Evolutionary conservation across 1,139 yeast species (phyloP).

Genomic region (Debaryomycetaceae sp.): DNA sequence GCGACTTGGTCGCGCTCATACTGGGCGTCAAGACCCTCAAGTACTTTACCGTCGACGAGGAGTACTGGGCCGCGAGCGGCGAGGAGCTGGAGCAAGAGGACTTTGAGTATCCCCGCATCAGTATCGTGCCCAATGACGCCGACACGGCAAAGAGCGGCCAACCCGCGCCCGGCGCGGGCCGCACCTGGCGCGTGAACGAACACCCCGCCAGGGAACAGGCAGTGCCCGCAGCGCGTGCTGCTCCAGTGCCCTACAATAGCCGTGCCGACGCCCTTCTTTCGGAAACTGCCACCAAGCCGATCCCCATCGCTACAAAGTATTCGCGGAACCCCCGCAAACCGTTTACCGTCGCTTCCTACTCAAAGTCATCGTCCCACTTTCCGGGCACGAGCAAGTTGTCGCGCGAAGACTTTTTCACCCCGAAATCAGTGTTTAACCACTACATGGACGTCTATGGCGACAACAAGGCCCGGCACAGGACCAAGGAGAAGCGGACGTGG

Average conservation of each 20-base stretch:
- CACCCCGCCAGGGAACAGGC: background rate
- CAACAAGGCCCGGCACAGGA: conserved; percentile 11
- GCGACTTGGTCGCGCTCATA: conserved; percentile 54
- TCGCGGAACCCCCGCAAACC: conserved; percentile 48
- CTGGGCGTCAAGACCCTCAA: conserved; percentile 49
- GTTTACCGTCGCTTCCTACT: conserved; percentile 47
- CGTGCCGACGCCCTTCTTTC: conserved; percentile 38
- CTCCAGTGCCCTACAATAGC: conserved; percentile 23
- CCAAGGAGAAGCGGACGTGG: conserved; percentile 10
- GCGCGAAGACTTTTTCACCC: conserved; percentile 67
- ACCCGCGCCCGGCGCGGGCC: conserved; percentile 5
- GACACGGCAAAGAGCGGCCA: conserved; percentile 1
- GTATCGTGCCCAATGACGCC: background rate
- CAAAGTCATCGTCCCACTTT: conserved; percentile 21
- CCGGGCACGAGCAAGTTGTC: conserved; percentile 27
- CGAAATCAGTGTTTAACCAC: conserved; percentile 60
- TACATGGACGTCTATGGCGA: conserved; percentile 63
- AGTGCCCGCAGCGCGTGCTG: background rate
- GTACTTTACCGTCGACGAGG: conserved; percentile 80
- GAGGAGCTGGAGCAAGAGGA: conserved; percentile 29
- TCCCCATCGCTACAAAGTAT: conserved; percentile 25
- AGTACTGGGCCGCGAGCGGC: conserved; percentile 40
- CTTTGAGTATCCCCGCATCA: conserved; percentile 4
- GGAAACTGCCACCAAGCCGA: conserved; percentile 31
- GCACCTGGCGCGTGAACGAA: conserved; percentile 5